These are phyloP conservation scores for Penicillium malachiteum DNA, from an alignment of 495 filamentous ascomycete species.

Conservation along the genomic window DNA sequence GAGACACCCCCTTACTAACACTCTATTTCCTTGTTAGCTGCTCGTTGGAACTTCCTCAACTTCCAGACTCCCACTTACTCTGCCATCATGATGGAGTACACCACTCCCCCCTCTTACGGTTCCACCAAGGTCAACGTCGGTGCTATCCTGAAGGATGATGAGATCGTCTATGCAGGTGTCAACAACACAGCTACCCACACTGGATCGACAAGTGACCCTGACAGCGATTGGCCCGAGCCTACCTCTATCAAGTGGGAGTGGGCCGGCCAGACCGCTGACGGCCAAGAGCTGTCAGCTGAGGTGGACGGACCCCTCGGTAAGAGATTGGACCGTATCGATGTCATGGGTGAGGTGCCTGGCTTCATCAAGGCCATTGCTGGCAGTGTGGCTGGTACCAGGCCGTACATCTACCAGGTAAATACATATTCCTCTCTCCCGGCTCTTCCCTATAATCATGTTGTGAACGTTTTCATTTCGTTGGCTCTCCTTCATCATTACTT, in stretches of 20 bases:
- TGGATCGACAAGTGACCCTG: slow-evolving; percentile 63
- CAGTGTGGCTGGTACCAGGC: slow-evolving; percentile 82
- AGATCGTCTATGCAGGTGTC: slow-evolving; percentile 72
- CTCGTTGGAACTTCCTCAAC: slow-evolving; percentile 89
- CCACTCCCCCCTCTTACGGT: slow-evolving; percentile 92
- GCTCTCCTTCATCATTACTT: too few relatives aligned
- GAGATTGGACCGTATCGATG: slow-evolving; percentile 80
- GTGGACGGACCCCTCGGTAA: slow-evolving; percentile 69
- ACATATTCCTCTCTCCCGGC: not conserved
- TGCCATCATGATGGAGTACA: slow-evolving; percentile 93
- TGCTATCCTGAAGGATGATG: slow-evolving; percentile 74
- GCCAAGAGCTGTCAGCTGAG: slow-evolving; percentile 64
- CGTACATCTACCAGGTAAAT: slow-evolving; percentile 92
- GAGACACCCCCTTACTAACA: too few relatives aligned
- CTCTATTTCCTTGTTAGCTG: slow-evolving; percentile 48
- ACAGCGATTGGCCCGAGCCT: slow-evolving; percentile 89
- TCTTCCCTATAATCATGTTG: not conserved
- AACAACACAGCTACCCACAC: slow-evolving; percentile 64
- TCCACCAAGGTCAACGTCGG: slow-evolving; percentile 83
- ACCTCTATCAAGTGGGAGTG: slow-evolving; percentile 71
- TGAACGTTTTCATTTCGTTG: not conserved
- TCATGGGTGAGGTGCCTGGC: slow-evolving; percentile 93
- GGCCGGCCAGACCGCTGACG: slow-evolving; percentile 76
- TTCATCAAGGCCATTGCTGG: slow-evolving; percentile 93
- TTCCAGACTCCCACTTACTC: slow-evolving; percentile 87